Percentiles rank a stretch among this genome's conserved stretches.
These are phyloP conservation scores for Linum trigynum DNA, from an alignment of 345 rosid species.

Conservation along the genomic window DNA sequence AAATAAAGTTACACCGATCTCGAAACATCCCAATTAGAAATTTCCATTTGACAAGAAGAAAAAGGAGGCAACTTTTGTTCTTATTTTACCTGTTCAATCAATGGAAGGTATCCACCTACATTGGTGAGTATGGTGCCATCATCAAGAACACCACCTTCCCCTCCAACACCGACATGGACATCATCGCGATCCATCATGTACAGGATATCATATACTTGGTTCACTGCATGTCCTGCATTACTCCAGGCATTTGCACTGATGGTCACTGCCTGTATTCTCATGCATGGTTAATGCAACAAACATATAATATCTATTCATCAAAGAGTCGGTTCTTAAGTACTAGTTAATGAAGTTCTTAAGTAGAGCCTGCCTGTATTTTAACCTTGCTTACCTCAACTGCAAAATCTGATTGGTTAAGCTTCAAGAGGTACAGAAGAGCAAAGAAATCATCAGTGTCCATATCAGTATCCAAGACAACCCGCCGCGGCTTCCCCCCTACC, in stretches of 20 bases:
- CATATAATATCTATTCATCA: neutral
- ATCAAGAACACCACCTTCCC: conserved; percentile 69
- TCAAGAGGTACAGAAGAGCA: conserved; percentile 69
- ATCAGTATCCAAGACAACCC: conserved; percentile 79
- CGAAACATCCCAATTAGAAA: neutral
- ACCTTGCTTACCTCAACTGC: conserved; percentile 45
- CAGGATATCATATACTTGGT: conserved; percentile 75
- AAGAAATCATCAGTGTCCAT: conserved; percentile 84
- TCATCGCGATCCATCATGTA: conserved; percentile 92
- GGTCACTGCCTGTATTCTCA: conserved; percentile 56
- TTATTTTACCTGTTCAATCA: conserved; percentile 68
- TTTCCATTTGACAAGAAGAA: neutral
- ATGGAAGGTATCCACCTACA: conserved; percentile 91
- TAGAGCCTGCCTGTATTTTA: neutral
- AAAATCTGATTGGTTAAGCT: conserved; percentile 74
- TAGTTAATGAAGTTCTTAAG: neutral
- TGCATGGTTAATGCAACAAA: neutral
- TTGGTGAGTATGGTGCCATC: conserved; percentile 56
- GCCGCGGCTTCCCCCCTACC: conserved; percentile 28
- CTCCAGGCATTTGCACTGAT: conserved; percentile 70
- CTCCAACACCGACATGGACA: conserved; percentile 76
- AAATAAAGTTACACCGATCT: neutral
- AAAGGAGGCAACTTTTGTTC: neutral
- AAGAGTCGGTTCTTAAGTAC: no score
- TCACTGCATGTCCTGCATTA: conserved; percentile 83